Evolutionary conservation across 1,139 yeast species (phyloP).

Genomic region (Yamadazyma dushanensis): DNA sequence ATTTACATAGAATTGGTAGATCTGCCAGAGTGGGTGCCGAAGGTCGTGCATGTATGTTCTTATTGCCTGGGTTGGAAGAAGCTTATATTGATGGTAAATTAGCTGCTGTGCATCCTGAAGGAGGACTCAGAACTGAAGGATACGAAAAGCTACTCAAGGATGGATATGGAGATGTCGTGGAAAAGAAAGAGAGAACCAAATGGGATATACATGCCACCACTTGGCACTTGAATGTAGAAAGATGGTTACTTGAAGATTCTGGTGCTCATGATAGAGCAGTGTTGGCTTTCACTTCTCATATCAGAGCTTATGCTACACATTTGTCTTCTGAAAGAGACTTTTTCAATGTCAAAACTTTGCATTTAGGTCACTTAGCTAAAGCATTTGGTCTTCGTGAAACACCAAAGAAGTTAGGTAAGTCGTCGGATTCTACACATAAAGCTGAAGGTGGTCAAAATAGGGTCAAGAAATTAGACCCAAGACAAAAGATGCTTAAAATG

Average conservation of each 20-base stretch:
- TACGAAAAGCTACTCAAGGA: constrained; percentile 56
- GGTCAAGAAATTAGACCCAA: constrained; percentile 59
- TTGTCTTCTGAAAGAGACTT: constrained; percentile 71
- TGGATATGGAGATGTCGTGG: constrained; percentile 38
- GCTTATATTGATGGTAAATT: constrained; percentile 64
- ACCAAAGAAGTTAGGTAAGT: constrained; percentile 71
- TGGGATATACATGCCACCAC: constrained; percentile 98
- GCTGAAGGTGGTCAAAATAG: constrained; percentile 24
- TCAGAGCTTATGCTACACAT: constrained; percentile 97
- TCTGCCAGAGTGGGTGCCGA: constrained; percentile 70
- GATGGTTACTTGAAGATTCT: constrained; percentile 77
- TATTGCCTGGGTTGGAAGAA: constrained; percentile 88
- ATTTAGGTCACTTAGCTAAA: constrained; percentile 94
- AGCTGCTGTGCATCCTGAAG: constrained; percentile 60
- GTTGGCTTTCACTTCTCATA: constrained; percentile 82
- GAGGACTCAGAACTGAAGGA: constrained; percentile 33
- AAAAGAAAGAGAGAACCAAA: constrained; percentile 36
- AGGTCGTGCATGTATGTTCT: constrained; percentile 69
- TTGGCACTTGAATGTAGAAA: constrained; percentile 88
- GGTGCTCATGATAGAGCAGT: constrained; percentile 61
- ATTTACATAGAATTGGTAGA: constrained; percentile 72
- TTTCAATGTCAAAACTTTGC: constrained; percentile 79
- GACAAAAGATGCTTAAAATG: constrained; percentile 71
- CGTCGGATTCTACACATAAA: constrained; percentile 22
- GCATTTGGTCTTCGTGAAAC: constrained; percentile 93